phyloP scores from a whole-genome alignment of 2,329 filamentous ascomycete genomes.

The Fusarium chaquense region DNA sequence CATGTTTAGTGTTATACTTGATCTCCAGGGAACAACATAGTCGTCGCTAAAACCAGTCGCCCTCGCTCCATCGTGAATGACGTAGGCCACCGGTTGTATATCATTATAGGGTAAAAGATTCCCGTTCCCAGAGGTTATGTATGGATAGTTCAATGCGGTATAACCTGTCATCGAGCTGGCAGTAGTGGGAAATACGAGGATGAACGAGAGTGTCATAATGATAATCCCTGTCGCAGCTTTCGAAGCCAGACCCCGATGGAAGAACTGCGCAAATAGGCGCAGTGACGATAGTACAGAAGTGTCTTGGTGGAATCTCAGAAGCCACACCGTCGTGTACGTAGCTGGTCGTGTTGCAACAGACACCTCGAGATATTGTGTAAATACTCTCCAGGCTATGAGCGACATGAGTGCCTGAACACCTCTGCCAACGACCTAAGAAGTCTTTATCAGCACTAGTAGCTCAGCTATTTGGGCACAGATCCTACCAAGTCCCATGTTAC shows the following conservation, averaged over 20 bases:
- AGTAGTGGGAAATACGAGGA: conserved; percentile 11
- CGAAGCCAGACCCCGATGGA: not conserved
- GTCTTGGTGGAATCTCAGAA: not conserved
- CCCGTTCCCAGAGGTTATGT: not conserved
- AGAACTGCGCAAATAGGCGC: not conserved
- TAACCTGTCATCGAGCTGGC: conserved; percentile 33
- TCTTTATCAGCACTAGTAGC: not conserved
- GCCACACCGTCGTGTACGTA: conserved; percentile 8
- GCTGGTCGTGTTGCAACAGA: conserved; percentile 5
- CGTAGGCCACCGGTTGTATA: not conserved
- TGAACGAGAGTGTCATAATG: not conserved
- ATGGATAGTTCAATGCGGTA: not conserved
- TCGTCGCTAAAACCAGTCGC: accelerated
- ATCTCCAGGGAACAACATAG: not conserved
- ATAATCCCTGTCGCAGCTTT: conserved; percentile 6
- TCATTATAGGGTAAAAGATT: accelerated
- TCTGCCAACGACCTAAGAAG: conserved; percentile 5
- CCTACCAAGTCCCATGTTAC: conserved; percentile 26
- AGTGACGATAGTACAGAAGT: not conserved
- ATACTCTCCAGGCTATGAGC: conserved; percentile 4
- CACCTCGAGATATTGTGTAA: conserved; percentile 13
- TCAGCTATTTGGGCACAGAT: accelerated
- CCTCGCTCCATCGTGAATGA: conserved; percentile 17
- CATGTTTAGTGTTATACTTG: not conserved
- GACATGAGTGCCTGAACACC: conserved; percentile 6